These are phyloP conservation scores for Schizosaccharomyces pombe DNA, from an alignment of 805 yeast species.

Conservation along the genomic window DNA sequence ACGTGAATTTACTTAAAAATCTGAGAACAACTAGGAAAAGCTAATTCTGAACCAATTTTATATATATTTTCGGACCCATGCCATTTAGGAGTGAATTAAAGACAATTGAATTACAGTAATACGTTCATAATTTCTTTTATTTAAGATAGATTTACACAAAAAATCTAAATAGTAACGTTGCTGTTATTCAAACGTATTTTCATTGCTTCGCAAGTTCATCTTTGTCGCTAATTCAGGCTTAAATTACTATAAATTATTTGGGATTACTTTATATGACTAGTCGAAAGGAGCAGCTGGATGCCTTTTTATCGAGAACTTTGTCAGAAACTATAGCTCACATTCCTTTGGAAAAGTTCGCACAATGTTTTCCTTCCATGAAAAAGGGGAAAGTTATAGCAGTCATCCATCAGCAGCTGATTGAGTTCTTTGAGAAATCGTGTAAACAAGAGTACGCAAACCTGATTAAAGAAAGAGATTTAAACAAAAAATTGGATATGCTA, in stretches of 20 bases:
- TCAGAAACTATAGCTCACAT: conserved; percentile 1
- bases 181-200: too few species aligned
- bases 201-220: too few species aligned
- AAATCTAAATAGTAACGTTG: too few species aligned
- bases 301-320: neutral
- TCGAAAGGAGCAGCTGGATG: neutral
- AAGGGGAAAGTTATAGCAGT: neutral
- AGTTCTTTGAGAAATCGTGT: neutral
- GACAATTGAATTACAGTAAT: too few species aligned
- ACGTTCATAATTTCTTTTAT: too few species aligned
- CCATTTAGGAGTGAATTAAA: too few species aligned
- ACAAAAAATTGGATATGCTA: neutral
- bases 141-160: too few species aligned
- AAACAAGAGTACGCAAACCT: neutral
- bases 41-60: too few species aligned
- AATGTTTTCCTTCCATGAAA: neutral
- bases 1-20: too few species aligned
- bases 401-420: neutral
- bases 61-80: too few species aligned
- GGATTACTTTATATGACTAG: conserved; percentile 1
- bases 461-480: neutral
- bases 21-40: too few species aligned
- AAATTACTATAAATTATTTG: neutral
- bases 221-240: too few species aligned
- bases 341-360: conserved; percentile 1